phyloP scores from a whole-genome alignment of 164 flowering plant species.

The Chimonanthus salicifolius region DNA sequence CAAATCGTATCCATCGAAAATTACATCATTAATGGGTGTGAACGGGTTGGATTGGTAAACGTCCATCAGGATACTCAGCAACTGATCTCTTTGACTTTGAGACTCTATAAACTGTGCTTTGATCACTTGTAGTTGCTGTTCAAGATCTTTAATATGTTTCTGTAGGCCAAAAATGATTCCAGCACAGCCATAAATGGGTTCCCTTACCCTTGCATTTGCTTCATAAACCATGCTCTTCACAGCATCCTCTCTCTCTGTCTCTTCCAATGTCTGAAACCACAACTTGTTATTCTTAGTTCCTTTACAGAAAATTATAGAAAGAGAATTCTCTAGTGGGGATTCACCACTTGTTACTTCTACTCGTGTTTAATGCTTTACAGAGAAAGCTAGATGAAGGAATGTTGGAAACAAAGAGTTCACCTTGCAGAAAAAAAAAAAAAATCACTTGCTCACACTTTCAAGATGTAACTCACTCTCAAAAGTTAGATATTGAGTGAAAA shows the following conservation, averaged over 20 bases:
- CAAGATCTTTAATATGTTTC: slow-evolving; percentile 53
- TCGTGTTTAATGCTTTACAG: neutral
- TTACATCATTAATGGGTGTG: slow-evolving; percentile 1
- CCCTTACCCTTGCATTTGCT: slow-evolving; percentile 53
- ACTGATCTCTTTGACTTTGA: slow-evolving; percentile 20
- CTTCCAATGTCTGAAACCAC: slow-evolving; percentile 29
- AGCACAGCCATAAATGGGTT: slow-evolving; percentile 68
- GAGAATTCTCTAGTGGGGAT: too few species aligned
- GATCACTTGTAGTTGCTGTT: slow-evolving; percentile 47
- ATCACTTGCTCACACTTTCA: too few species aligned
- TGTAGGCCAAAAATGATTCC: slow-evolving; percentile 66
- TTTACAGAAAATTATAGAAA: too few species aligned
- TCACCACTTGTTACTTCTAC: neutral
- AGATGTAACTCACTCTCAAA: too few species aligned
- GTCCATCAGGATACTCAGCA: slow-evolving; percentile 20
- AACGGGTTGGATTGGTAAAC: neutral
- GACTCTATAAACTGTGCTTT: neutral
- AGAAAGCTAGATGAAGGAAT: neutral
- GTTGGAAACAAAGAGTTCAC: neutral
- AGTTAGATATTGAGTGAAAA: too few species aligned
- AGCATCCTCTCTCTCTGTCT: slow-evolving; percentile 49
- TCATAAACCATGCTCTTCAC: slow-evolving; percentile 65
- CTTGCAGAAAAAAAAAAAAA: too few species aligned
- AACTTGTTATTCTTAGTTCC: neutral
- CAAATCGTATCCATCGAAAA: slow-evolving; percentile 1